These are phyloP conservation scores for Priceomyces castillae DNA, from an alignment of 805 yeast species.

Conservation along the genomic window DNA sequence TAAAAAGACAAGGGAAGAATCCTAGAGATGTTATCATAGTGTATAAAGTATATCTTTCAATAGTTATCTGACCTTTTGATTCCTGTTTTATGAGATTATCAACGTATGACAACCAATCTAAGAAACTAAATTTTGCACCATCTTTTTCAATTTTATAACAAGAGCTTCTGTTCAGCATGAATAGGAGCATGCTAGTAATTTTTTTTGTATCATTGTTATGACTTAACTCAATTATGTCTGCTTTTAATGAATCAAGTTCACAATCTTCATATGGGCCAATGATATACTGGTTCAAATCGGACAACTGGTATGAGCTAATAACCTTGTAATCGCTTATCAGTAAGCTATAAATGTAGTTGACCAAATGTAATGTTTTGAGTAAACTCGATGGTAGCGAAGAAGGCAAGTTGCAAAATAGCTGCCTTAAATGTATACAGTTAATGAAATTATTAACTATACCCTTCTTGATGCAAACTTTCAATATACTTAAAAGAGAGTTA, in stretches of 20 bases:
- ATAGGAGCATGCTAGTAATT: constrained; percentile 2
- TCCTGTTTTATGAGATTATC: constrained; percentile 9
- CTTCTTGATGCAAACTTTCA: constrained; percentile 21
- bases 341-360: constrained; percentile 17
- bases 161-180: background rate
- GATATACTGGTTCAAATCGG: constrained; percentile 3
- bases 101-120: constrained; percentile 23
- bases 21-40: constrained; percentile 40
- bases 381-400: constrained; percentile 14
- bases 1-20: constrained; percentile 40
- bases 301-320: constrained; percentile 7
- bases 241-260: constrained; percentile 17
- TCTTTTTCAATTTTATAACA: background rate
- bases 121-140: constrained; percentile 6
- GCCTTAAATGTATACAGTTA: constrained; percentile 15
- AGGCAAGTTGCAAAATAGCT: constrained; percentile 7
- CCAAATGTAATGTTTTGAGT: constrained; percentile 21
- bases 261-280: constrained; percentile 16
- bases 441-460: constrained; percentile 19
- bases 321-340: constrained; percentile 6
- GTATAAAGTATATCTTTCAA: constrained; percentile 15
- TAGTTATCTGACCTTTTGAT: background rate
- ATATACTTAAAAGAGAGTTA: constrained; percentile 23
- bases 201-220: constrained; percentile 1
- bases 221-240: constrained; percentile 1